Evolutionary conservation across 306 rosid species (phyloP).

Genomic region (Castanea mollissima): DNA sequence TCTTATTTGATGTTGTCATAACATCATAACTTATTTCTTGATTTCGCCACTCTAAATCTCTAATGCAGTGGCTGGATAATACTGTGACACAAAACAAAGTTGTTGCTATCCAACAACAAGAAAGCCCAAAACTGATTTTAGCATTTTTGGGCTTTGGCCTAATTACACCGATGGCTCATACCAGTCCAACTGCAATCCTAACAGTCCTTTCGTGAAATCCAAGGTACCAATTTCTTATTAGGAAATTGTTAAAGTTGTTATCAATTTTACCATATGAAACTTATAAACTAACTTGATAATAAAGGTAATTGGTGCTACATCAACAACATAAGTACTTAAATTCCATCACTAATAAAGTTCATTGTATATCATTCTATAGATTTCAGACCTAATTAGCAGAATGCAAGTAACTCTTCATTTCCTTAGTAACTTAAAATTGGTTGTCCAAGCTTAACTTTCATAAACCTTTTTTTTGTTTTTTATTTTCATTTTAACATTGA

Average conservation of each 20-base stretch:
- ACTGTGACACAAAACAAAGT: slow-evolving; percentile 23
- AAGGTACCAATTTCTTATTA: slow-evolving; percentile 9
- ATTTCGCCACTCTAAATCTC: too few species aligned
- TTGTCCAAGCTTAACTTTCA: neutral
- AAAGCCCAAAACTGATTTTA: slow-evolving; percentile 27
- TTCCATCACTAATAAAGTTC: too few species aligned
- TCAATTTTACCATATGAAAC: neutral
- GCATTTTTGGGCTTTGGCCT: slow-evolving; percentile 44
- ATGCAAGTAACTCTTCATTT: slow-evolving; percentile 18
- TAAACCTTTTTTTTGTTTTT: too few species aligned
- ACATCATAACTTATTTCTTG: too few species aligned
- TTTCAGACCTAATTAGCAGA: slow-evolving; percentile 5
- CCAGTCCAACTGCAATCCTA: slow-evolving; percentile 23
- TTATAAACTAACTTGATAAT: too few species aligned
- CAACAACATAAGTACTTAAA: too few species aligned
- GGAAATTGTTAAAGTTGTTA: neutral
- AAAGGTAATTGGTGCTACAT: too few species aligned
- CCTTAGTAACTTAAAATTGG: neutral
- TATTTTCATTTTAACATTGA: too few species aligned
- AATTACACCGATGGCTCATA: slow-evolving; percentile 26
- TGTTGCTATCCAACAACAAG: slow-evolving; percentile 40
- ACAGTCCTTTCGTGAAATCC: slow-evolving; percentile 17
- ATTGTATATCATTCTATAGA: neutral
- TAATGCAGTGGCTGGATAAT: slow-evolving; percentile 28
- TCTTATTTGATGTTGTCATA: too few species aligned